Percentiles rank a stretch among this genome's conserved stretches.
Evolutionary conservation across 2,329 filamentous ascomycete species (phyloP).

Genomic region (Talaromyces sp.): DNA sequence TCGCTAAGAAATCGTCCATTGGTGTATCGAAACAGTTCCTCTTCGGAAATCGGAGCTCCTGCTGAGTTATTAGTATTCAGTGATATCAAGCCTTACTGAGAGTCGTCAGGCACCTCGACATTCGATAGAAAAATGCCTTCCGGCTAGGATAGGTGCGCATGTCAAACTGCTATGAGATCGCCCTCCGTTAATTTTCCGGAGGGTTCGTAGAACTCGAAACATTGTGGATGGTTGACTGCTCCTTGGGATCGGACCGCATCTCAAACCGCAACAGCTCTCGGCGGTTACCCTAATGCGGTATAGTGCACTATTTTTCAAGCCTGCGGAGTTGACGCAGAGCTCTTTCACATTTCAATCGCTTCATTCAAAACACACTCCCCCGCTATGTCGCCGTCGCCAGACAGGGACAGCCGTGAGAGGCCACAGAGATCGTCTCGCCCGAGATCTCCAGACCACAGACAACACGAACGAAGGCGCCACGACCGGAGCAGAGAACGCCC

Average conservation of each 20-base stretch:
- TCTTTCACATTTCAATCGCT: neutral
- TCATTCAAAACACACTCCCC: neutral
- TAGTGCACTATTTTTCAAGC: neutral
- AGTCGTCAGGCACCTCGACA: neutral
- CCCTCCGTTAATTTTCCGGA: neutral
- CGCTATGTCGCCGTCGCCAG: conserved; percentile 11
- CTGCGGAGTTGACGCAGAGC: neutral
- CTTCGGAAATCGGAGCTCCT: neutral
- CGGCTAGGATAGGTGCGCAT: neutral
- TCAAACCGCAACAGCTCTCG: no score
- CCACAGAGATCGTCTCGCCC: conserved; percentile 12
- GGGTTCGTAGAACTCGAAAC: no score
- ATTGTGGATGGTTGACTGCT: no score
- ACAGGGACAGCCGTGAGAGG: conserved; percentile 15
- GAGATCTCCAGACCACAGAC: conserved; percentile 14
- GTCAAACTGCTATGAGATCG: neutral
- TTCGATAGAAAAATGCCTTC: neutral
- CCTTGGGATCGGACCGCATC: no score
- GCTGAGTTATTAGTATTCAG: neutral
- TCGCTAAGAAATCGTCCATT: conserved; percentile 24
- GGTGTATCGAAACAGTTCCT: conserved; percentile 26
- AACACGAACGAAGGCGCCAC: conserved; percentile 17
- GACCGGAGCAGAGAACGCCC: conserved; percentile 16
- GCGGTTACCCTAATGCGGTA: no score
- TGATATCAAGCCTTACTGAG: neutral